A percentile compares a stretch with the other conserved stretches of the same genome.
Conservation (phyloP, 2,329 filamentous ascomycete genomes). For the Colletotrichum brevisporum region DNA sequence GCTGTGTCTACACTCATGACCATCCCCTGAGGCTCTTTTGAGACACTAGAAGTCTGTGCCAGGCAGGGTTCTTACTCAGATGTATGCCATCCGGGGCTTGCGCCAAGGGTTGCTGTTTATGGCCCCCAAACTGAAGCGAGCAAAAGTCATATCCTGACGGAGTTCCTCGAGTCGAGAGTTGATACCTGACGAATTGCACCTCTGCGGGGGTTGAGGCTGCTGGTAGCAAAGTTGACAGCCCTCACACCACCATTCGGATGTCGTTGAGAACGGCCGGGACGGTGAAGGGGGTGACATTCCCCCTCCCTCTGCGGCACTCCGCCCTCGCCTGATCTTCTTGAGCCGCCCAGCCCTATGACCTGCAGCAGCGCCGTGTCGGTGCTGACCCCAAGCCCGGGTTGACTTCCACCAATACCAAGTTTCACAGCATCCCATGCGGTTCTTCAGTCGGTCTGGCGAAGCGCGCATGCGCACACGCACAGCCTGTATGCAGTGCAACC, state of each 20-base stretch:
- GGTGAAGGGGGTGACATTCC: neutral
- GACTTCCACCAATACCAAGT: neutral
- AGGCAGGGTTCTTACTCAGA: neutral
- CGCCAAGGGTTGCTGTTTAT: neutral
- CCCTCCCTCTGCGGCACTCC: neutral
- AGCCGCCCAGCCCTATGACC: constrained; percentile 34
- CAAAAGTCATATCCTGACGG: neutral
- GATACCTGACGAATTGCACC: neutral
- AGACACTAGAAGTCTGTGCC: neutral
- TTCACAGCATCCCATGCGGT: neutral
- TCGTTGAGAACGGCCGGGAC: neutral
- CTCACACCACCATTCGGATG: neutral
- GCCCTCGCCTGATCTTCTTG: constrained; percentile 17
- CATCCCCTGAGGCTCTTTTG: constrained; percentile 1
- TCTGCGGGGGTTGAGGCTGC: neutral
- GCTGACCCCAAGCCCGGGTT: constrained; percentile 15
- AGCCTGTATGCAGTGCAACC: constrained; percentile 10
- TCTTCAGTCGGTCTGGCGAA: neutral
- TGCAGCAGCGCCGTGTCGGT: constrained; percentile 6
- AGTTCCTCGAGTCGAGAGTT: neutral
- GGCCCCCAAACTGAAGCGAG: constrained; percentile 5
- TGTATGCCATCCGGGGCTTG: neutral
- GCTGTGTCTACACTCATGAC: neutral
- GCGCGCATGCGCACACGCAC: constrained; percentile 2
- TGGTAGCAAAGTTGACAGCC: neutral